Percentiles rank a stretch among this genome's conserved stretches.
phyloP scores from a whole-genome alignment of 306 rosid genomes.

The Macrotyloma uniflorum region DNA sequence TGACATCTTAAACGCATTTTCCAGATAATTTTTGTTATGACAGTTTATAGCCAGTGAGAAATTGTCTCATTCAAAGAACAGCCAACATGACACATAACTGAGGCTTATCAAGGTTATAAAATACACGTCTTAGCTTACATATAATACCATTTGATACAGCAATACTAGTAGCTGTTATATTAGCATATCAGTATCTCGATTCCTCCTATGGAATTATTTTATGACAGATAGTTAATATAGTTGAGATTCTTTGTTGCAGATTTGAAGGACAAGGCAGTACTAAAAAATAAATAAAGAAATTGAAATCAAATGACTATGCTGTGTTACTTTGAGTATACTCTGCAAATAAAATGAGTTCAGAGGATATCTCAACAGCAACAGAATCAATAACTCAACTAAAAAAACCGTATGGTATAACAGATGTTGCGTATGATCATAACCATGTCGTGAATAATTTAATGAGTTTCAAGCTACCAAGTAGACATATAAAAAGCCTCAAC shows the following conservation, averaged over 20 bases:
- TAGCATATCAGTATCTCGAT: neutral
- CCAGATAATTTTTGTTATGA: neutral
- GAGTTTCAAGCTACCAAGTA: neutral
- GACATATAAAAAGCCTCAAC: slow-evolving; percentile 27
- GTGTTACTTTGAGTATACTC: neutral
- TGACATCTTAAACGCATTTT: neutral
- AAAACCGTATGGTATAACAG: neutral
- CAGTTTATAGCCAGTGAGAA: neutral
- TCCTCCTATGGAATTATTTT: neutral
- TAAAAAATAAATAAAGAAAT: neutral
- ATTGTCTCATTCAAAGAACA: neutral
- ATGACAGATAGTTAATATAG: neutral
- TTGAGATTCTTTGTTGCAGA: slow-evolving; percentile 4
- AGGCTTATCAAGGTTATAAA: neutral
- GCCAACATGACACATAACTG: neutral
- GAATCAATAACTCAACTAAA: neutral
- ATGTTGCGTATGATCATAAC: slow-evolving; percentile 11
- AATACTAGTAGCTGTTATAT: neutral
- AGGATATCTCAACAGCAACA: neutral
- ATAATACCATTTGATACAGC: neutral
- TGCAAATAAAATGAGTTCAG: neutral
- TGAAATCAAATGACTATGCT: neutral
- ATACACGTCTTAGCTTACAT: neutral
- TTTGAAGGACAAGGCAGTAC: neutral
- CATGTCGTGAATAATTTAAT: neutral